Evolutionary conservation across 2,329 filamentous ascomycete species (phyloP).

Genomic region (Aspergillus sp.): DNA sequence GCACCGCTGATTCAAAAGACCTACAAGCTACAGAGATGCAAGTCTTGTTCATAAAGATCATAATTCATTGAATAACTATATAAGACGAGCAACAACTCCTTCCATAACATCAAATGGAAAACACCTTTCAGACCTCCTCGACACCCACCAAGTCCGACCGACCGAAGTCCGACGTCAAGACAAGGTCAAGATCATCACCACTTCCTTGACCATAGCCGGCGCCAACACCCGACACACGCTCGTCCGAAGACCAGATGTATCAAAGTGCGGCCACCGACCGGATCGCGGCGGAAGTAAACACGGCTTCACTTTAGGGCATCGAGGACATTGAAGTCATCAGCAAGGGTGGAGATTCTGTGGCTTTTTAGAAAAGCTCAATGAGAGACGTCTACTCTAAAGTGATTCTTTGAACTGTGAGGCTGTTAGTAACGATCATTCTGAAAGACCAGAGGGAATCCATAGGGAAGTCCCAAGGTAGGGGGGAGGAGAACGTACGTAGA

Average conservation of each 20-base stretch:
- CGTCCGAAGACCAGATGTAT: slow-evolving; percentile 21
- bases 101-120: slow-evolving; percentile 17
- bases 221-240: slow-evolving; percentile 36
- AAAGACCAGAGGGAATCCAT: neutral
- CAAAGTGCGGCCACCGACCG: slow-evolving; percentile 10
- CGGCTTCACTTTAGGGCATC: slow-evolving; percentile 82
- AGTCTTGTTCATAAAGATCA: too few species aligned
- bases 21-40: too few species aligned
- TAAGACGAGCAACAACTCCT: too few species aligned
- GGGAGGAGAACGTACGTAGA: slow-evolving; percentile 39
- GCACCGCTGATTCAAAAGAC: too few species aligned
- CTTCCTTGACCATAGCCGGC: slow-evolving; percentile 67
- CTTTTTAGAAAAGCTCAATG: slow-evolving; percentile 90
- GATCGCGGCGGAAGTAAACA: slow-evolving; percentile 51
- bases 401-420: slow-evolving; percentile 66
- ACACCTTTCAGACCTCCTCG: slow-evolving; percentile 86
- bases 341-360: slow-evolving; percentile 90
- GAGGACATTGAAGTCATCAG: slow-evolving; percentile 87
- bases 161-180: slow-evolving; percentile 70
- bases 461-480: slow-evolving; percentile 20
- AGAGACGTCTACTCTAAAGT: slow-evolving; percentile 96
- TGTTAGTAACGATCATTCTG: slow-evolving; percentile 21
- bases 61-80: too few species aligned
- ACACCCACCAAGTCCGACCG: slow-evolving; percentile 74
- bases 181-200: slow-evolving; percentile 93